Base-by-base conservation (phyloP, 768 basidiomycete genomes). In the Termitomyces sp. region DNA sequence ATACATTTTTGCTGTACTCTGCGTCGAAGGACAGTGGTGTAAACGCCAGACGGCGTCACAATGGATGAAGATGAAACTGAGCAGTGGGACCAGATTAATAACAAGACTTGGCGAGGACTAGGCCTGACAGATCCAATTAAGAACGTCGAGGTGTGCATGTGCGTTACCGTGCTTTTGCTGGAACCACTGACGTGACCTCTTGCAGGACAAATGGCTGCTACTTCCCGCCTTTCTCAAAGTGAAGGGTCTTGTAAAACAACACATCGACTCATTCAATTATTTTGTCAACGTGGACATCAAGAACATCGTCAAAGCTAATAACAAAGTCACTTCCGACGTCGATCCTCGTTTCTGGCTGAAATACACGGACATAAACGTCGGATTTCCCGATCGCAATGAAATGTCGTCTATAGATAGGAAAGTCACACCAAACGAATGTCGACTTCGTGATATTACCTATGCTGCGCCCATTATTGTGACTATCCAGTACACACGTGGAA, bases 241-340 rank as follows among this genome's bases (percentile, higher is more conserved):
- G 60, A 99, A 99, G 67, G 97, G 97, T 58, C 86, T 99, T 14
- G 97, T 99, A 60, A 98, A 98, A 76, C 97, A 98, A 69, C 97
- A 99, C 69, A 91, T 98, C 64, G 97, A 98, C 71, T 97, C 94
- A 8, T 98, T 94, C 85, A 98, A 98, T 76, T 95, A 96, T 72
- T 98, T 99, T 68, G 94, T 98, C 68, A 92, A 98, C 65, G 87
- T 90, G 43, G 97, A 98, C 68, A 90, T 99, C 69, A 95, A 94
- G 71, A 96, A 94, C 64, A 97, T 99, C 65, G 86, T 98, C 58
- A 90, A 86, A 63, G 93, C 93, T 6, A 95, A 96, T 69, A 88
- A 86, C 74, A 92, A 93, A 69, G 87, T 96, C 67, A 94, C 92
- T 4, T 97, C 94, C 18, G 97, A 99, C 65, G 92, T 98, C 61